Evolutionary conservation across 345 rosid species (phyloP).

Genomic region (Pelargonium nanum): DNA sequence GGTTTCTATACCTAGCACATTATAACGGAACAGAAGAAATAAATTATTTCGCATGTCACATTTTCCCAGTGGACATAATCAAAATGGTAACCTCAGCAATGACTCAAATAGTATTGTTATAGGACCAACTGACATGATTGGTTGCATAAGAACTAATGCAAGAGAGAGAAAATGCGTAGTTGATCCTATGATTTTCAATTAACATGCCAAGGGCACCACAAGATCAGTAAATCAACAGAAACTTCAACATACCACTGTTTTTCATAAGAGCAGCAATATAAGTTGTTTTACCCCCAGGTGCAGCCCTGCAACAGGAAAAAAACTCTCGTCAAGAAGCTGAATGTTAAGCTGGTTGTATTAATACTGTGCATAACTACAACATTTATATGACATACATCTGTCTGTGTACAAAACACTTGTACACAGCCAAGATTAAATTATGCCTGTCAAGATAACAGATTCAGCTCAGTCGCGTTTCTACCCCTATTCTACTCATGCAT

Average conservation of each 20-base stretch:
- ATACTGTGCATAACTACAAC: neutral
- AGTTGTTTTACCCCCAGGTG: conserved; percentile 64
- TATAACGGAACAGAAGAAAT: neutral
- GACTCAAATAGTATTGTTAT: neutral
- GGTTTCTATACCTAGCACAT: neutral
- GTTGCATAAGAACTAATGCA: too few species aligned
- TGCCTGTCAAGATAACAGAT: neutral
- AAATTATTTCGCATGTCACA: neutral
- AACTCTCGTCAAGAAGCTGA: conserved; percentile 6
- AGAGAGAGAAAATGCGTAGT: too few species aligned
- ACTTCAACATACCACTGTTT: conserved; percentile 51
- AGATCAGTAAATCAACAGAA: conserved; percentile 8
- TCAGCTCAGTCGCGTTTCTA: neutral
- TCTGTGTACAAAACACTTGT: too few species aligned
- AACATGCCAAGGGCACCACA: too few species aligned
- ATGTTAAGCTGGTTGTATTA: neutral
- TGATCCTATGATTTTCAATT: too few species aligned
- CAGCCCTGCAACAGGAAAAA: conserved; percentile 22
- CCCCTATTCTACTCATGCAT: too few species aligned
- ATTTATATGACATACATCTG: neutral
- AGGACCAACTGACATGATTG: neutral
- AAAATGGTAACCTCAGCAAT: neutral
- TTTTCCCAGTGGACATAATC: neutral
- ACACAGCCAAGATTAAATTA: too few species aligned
- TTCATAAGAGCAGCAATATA: conserved; percentile 76